Evolutionary conservation across 768 basidiomycete genomes (phyloP), one percentile per base, ranked within the genome.

Genomic region (Dacryopinax spathularia): DNA sequence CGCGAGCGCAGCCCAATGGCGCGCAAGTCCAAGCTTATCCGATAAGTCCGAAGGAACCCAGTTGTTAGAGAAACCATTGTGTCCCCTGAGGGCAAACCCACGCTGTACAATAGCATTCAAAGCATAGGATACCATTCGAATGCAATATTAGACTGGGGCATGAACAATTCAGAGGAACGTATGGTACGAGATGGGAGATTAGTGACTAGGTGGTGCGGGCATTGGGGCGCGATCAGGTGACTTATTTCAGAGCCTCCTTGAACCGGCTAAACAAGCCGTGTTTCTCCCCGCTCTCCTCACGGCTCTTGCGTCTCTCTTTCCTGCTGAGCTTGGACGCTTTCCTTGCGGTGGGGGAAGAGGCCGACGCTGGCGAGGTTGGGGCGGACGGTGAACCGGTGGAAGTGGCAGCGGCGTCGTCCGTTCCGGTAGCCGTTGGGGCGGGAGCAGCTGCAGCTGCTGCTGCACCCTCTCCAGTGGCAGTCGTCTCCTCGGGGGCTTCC

Each of bases 241-340:
- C 29, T 56, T 31, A 56, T 25, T 31, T 56, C 25, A 56, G 48
- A 31, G 29, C 48, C 62, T 69, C 71, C 29, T 69, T 72, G 65
- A 71, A 67, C 27, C 68, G 67, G 59, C 67, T 63, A 35, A 72
- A 64, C 12, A 72, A 34, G 7, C 71, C 71, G 36, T 63, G 62
- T 10, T 65, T 66, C 33, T 68, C 69, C 13, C 48, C 48, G 18
- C 13, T 56, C 25, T 31, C 48, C 48, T 56, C 48, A 9, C 29
- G 22, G 25, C 48, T 56, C 48, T 56, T 56, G 9, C 48, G 15
- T 20, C 18, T 56, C 22, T 56, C 48, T 29, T 56, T 56, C 48
- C 48, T 3, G 25, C 15, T 31, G 13, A 56, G 25, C 29, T 31
- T 56, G 9, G 48, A 56, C 5, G 5, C 18, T 29, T 29, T 56